Conservation (phyloP, 2,329 filamentous ascomycete species). For the Aspergillus caelatus region DNA sequence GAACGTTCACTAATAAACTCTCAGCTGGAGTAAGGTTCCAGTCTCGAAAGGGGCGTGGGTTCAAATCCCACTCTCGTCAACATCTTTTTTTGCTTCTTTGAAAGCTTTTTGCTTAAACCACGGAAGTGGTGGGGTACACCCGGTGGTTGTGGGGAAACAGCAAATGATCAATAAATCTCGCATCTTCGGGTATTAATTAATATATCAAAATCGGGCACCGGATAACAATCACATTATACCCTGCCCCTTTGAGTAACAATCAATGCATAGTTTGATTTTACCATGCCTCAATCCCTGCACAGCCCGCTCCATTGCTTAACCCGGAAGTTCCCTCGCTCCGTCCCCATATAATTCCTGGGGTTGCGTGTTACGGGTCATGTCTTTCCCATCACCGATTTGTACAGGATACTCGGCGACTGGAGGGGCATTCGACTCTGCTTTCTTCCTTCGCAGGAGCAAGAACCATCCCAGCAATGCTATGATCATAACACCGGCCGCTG, state of each 20-base stretch:
- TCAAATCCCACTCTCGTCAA: constrained; percentile 8
- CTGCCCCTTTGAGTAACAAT: too few relatives aligned
- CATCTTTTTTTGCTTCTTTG: neutral
- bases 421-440: too few relatives aligned
- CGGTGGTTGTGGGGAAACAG: neutral
- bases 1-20: too few relatives aligned
- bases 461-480: neutral
- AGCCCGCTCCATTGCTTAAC: neutral
- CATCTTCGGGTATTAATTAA: neutral
- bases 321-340: neutral
- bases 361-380: neutral
- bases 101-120: neutral
- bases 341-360: neutral
- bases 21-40: constrained; percentile 7
- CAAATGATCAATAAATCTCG: neutral
- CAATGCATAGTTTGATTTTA: too few relatives aligned
- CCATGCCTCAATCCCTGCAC: neutral
- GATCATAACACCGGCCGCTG: neutral
- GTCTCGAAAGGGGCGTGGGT: constrained; percentile 8
- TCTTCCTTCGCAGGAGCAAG: neutral
- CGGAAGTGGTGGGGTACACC: neutral
- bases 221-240: neutral
- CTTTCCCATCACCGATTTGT: neutral
- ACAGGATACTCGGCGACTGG: neutral
- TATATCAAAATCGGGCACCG: neutral